These are phyloP conservation scores for Trichoderma sp. DNA, from an alignment of 2,329 filamentous ascomycete species.

Conservation along the genomic window DNA sequence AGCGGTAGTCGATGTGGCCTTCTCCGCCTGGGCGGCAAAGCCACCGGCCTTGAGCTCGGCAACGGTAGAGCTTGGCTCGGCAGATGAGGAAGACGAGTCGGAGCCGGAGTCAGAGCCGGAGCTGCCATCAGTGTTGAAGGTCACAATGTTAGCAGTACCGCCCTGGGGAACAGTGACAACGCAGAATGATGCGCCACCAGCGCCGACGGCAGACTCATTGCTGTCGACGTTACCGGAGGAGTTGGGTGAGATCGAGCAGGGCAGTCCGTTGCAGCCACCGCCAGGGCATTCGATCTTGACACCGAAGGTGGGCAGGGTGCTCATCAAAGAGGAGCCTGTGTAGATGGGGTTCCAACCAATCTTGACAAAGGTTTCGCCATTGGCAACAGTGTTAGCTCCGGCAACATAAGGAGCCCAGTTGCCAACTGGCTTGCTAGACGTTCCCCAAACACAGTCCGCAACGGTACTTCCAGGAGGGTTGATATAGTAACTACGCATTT, in stretches of 20 bases:
- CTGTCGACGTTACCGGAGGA: conserved; percentile 64
- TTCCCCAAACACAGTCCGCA: conserved; percentile 74
- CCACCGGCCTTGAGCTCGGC: conserved; percentile 29
- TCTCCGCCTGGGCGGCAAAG: conserved; percentile 19
- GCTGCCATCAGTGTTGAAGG: conserved; percentile 53
- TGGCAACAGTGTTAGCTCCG: conserved; percentile 69
- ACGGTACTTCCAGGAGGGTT: conserved; percentile 70
- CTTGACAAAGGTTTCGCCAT: conserved; percentile 73
- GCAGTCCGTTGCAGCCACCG: conserved; percentile 70
- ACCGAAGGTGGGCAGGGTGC: conserved; percentile 66
- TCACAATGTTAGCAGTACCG: conserved; percentile 67
- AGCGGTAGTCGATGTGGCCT: conserved; percentile 24
- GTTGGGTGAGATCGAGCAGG: conserved; percentile 70
- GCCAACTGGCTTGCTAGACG: conserved; percentile 62
- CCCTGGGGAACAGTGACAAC: conserved; percentile 75
- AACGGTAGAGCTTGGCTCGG: conserved; percentile 12
- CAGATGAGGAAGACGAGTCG: conserved; percentile 9
- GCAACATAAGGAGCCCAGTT: conserved; percentile 81
- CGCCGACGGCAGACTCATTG: conserved; percentile 58
- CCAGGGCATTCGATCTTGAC: conserved; percentile 71
- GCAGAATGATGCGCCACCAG: conserved; percentile 72
- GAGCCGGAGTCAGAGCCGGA: conserved; percentile 34
- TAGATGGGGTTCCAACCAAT: conserved; percentile 80
- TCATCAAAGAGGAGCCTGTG: conserved; percentile 57
- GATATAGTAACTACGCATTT: conserved; percentile 66